Conservation (phyloP, 2,329 filamentous ascomycete species). For the Stachybotrys chlorohalonatus region DNA sequence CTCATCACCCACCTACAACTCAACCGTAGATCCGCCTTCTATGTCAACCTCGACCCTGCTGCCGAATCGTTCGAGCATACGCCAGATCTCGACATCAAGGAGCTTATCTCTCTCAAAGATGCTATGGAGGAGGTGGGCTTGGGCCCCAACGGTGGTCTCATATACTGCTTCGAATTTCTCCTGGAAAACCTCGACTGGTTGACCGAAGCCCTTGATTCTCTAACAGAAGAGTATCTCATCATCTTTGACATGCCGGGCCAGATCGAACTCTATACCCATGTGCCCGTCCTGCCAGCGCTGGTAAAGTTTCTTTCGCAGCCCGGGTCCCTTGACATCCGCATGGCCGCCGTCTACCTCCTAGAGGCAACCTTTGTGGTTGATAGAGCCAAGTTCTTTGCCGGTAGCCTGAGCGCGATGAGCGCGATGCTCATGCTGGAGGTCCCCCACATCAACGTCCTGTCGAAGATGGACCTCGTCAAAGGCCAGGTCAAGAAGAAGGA, state of each 20-base stretch:
- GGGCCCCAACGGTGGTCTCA: conserved; percentile 84
- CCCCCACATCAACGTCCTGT: conserved; percentile 91
- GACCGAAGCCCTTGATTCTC: conserved; percentile 70
- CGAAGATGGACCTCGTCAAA: conserved; percentile 96
- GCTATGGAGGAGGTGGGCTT: conserved; percentile 93
- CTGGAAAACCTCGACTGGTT: conserved; percentile 92
- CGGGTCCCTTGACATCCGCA: conserved; percentile 76
- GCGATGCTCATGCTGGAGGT: conserved; percentile 99
- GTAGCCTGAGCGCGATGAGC: conserved; percentile 92
- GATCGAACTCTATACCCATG: conserved; percentile 96
- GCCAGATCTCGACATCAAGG: conserved; percentile 91
- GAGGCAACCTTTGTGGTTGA: conserved; percentile 95
- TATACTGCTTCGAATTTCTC: conserved; percentile 95
- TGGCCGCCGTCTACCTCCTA: conserved; percentile 89
- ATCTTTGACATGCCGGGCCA: conserved; percentile 98
- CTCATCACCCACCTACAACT: conserved; percentile 89
- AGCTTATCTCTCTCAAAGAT: conserved; percentile 86
- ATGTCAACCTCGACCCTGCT: conserved; percentile 95
- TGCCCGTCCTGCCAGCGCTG: conserved; percentile 80
- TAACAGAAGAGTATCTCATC: conserved; percentile 93
- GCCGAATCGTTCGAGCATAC: conserved; percentile 87
- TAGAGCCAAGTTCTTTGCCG: conserved; percentile 93
- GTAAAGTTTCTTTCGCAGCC: conserved; percentile 71
- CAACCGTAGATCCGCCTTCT: conserved; percentile 89
- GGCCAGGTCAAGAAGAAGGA: conserved; percentile 82